Evolutionary conservation across 305 asterid species (phyloP).

Genomic region (Ruellia speciosa): DNA sequence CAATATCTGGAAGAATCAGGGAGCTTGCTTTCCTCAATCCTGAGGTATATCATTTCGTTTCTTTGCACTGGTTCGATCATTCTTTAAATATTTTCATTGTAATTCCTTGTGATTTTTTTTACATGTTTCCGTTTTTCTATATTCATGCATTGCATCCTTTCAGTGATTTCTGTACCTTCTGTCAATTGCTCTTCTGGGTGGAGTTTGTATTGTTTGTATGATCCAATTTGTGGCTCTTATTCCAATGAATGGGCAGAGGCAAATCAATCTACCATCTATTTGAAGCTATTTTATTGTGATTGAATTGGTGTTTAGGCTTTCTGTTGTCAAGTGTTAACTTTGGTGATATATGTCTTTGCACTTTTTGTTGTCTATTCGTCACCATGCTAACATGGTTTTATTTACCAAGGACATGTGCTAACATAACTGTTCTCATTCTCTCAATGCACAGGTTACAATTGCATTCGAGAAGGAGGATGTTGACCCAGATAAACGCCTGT

Average conservation of each 20-base stretch:
- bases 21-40: constrained; percentile 99
- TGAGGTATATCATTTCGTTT: constrained; percentile 43
- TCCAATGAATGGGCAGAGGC: background rate
- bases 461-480: constrained; percentile 51
- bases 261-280: background rate
- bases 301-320: background rate
- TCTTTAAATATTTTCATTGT: constrained; percentile 18
- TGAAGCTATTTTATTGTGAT: background rate
- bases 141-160: background rate
- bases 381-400: background rate
- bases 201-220: background rate
- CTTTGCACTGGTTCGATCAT: constrained; percentile 13
- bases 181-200: background rate
- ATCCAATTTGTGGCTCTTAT: background rate
- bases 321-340: background rate
- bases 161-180: background rate
- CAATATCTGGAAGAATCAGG: constrained; percentile 84
- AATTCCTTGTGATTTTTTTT: constrained; percentile 8
- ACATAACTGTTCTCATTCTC: constrained; percentile 10
- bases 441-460: constrained; percentile 50
- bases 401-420: background rate
- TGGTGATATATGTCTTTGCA: background rate
- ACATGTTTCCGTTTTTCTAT: background rate
- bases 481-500: constrained; percentile 53
- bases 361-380: background rate